Percentiles rank a stretch among this genome's conserved stretches.
Evolutionary conservation across 192 early-diverging fungal species (phyloP).

Genomic region (Coemansia furcata): DNA sequence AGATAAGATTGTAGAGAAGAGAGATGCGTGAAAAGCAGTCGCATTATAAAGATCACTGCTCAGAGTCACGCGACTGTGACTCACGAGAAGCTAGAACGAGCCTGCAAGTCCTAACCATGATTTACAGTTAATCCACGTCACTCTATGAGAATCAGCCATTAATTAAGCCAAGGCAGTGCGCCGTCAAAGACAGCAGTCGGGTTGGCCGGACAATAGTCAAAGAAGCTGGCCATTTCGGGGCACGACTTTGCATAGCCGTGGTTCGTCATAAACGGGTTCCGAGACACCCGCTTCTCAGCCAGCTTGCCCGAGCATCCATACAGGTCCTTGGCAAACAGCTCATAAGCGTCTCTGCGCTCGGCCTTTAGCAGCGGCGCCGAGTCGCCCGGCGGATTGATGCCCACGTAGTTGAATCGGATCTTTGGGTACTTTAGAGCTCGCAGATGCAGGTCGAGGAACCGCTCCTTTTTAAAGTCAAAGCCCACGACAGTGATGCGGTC

Average conservation of each 20-base stretch:
- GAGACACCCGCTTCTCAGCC: constrained; percentile 22
- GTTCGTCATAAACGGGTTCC: constrained; percentile 38
- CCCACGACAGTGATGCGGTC: constrained; percentile 45
- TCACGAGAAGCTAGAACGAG: neutral
- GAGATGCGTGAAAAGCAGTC: neutral
- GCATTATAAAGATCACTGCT: neutral
- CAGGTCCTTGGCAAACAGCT: constrained; percentile 41
- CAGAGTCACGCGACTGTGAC: neutral
- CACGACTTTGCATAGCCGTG: constrained; percentile 47
- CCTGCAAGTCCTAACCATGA: neutral
- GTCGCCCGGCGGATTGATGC: constrained; percentile 44
- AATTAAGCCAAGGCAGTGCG: constrained; percentile 46
- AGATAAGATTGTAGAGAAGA: neutral
- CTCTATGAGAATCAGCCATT: neutral
- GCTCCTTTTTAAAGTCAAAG: constrained; percentile 47
- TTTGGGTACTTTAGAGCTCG: constrained; percentile 46
- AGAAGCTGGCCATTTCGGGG: constrained; percentile 41
- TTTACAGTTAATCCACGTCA: neutral
- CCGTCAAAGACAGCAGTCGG: constrained; percentile 37
- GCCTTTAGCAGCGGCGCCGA: constrained; percentile 2
- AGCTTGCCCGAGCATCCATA: constrained; percentile 39
- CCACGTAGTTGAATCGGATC: constrained; percentile 51
- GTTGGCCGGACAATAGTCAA: constrained; percentile 39
- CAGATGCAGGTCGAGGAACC: constrained; percentile 49
- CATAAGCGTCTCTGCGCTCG: constrained; percentile 35